phyloP scores from a whole-genome alignment of 306 rosid species.

The Rosa chinensis region DNA sequence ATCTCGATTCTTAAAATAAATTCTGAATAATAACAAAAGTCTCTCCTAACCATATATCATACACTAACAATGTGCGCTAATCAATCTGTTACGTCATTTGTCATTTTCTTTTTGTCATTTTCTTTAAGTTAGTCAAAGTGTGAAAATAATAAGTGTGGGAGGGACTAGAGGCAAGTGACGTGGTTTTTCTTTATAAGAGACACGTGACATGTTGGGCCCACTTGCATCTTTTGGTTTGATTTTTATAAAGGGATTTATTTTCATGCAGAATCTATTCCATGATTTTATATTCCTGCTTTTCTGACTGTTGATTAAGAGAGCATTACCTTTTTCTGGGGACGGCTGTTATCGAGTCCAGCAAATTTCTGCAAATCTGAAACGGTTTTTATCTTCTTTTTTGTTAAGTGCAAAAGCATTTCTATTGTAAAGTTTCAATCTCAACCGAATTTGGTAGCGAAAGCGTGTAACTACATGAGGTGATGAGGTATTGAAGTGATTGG shows the following conservation, averaged over 20 bases:
- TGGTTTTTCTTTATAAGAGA: no score
- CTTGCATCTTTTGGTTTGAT: neutral
- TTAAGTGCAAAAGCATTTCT: neutral
- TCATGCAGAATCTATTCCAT: conserved; percentile 9
- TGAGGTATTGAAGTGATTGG: no score
- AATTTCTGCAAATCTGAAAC: neutral
- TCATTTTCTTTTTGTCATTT: no score
- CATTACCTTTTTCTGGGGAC: neutral
- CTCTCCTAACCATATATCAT: no score
- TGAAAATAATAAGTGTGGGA: neutral
- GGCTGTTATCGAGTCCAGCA: neutral
- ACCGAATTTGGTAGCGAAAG: no score
- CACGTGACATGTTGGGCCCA: conserved; percentile 29
- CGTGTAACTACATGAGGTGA: no score
- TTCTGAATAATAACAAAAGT: no score
- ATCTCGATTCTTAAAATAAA: no score
- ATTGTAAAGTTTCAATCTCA: no score
- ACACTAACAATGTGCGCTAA: no score
- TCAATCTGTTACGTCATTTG: no score
- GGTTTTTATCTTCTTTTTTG: no score
- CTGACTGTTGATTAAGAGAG: neutral
- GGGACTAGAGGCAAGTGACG: conserved; percentile 26
- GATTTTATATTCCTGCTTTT: neutral
- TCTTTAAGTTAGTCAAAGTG: neutral
- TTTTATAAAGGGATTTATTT: neutral